Conservation (phyloP, 306 rosid genomes). For the Canavalia gladiata region DNA sequence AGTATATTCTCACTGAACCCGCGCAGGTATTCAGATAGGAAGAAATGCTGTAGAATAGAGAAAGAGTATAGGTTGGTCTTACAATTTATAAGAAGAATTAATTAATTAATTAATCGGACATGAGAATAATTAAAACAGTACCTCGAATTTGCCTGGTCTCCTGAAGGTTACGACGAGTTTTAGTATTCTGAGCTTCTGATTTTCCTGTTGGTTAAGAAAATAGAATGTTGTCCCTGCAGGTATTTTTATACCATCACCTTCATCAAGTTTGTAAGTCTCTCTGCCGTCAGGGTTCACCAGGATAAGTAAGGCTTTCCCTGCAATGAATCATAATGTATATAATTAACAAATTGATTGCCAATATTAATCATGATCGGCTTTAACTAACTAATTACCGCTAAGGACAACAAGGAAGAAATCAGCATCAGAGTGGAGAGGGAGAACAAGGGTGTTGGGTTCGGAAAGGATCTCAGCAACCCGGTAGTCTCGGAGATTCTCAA, state of each 20-base stretch:
- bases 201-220: constrained; percentile 2
- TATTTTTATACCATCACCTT: constrained; percentile 37
- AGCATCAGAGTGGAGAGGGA: constrained; percentile 51
- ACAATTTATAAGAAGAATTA: neutral
- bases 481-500: constrained; percentile 37
- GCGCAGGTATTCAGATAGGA: constrained; percentile 18
- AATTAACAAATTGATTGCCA: too few relatives aligned
- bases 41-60: constrained; percentile 27
- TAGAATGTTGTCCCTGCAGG: constrained; percentile 33
- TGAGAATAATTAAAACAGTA: neutral
- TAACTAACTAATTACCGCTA: too few relatives aligned
- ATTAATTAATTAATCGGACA: neutral
- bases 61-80: neutral
- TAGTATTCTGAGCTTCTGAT: constrained; percentile 30
- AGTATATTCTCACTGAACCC: constrained; percentile 47
- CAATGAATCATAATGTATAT: neutral
- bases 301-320: constrained; percentile 46
- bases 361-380: too few relatives aligned
- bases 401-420: constrained; percentile 38
- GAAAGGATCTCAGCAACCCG: neutral
- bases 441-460: constrained; percentile 42
- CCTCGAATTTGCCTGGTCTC: constrained; percentile 27
- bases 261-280: constrained; percentile 38
- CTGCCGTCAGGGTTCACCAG: neutral
- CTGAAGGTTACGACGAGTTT: constrained; percentile 37